Conservation (phyloP, 2,329 filamentous ascomycete genomes). For the Metarhizium album region DNA sequence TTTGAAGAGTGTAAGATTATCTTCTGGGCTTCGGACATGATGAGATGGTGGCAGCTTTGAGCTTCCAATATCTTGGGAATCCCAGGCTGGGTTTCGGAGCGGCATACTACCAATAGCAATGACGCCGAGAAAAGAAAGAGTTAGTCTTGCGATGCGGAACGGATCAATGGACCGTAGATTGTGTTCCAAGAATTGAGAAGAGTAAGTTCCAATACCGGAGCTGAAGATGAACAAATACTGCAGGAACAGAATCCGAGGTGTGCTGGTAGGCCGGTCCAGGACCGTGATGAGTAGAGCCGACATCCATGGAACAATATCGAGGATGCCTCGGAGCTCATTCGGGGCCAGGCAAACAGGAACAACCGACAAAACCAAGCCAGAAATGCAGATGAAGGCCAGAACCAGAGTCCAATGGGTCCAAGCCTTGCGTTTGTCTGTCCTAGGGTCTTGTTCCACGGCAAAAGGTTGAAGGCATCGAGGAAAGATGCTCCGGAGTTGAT, state of each 20-base stretch:
- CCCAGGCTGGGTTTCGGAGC: constrained; percentile 25
- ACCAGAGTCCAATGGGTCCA: constrained; percentile 30
- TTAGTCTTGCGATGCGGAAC: constrained; percentile 14
- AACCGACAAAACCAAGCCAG: constrained; percentile 24
- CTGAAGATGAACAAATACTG: constrained; percentile 26
- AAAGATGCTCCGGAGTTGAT: constrained; percentile 16
- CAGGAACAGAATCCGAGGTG: constrained; percentile 28
- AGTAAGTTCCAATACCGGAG: constrained; percentile 20
- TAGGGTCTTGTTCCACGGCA: constrained; percentile 25
- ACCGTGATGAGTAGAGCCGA: constrained; percentile 24
- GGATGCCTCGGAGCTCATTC: constrained; percentile 14
- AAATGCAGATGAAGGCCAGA: constrained; percentile 21
- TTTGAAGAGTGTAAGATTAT: constrained; percentile 68
- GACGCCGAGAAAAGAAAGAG: constrained; percentile 16
- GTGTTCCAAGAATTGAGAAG: constrained; percentile 19
- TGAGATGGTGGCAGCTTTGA: constrained; percentile 16
- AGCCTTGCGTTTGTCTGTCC: constrained; percentile 13
- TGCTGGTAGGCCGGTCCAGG: constrained; percentile 28
- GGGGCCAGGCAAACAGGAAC: constrained; percentile 20
- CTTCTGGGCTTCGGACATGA: constrained; percentile 60
- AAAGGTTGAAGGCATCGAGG: constrained; percentile 34
- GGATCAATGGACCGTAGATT: constrained; percentile 11
- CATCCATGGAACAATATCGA: constrained; percentile 31
- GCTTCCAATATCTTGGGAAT: constrained; percentile 20
- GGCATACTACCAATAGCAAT: constrained; percentile 26